Evolutionary conservation across 139 green algal genomes (phyloP).

Genomic region (Haematococcus lacustris): DNA sequence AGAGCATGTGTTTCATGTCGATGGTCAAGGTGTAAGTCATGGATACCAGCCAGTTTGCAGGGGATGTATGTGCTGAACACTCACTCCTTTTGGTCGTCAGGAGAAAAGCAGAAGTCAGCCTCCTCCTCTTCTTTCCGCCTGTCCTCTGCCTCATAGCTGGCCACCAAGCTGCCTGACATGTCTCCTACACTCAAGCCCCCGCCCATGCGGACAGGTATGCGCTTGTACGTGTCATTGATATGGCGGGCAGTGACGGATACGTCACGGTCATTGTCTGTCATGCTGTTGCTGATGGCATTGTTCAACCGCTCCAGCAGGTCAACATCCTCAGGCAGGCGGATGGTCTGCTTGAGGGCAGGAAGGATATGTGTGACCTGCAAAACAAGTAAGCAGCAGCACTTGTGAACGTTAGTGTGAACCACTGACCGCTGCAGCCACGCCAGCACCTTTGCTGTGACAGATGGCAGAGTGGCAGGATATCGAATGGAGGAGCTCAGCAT

Average conservation of each 20-base stretch:
- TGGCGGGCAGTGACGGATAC: slow-evolving; percentile 39
- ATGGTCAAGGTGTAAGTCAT: too few relatives aligned
- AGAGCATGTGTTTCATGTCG: too few relatives aligned
- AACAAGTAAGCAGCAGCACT: not conserved
- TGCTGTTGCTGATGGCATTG: slow-evolving; percentile 64
- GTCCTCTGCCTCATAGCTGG: slow-evolving; percentile 37
- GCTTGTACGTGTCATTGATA: slow-evolving; percentile 63
- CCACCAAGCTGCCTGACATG: not conserved
- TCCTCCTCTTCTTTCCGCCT: slow-evolving; percentile 41
- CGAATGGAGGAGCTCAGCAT: too few relatives aligned
- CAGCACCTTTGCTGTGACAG: not conserved
- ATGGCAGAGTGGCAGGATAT: not conserved
- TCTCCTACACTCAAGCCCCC: slow-evolving; percentile 12
- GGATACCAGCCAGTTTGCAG: not conserved
- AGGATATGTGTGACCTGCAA: slow-evolving; percentile 30
- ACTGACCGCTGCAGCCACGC: not conserved
- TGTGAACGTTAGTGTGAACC: not conserved
- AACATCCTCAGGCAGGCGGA: slow-evolving; percentile 64
- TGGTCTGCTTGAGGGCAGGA: slow-evolving; percentile 49
- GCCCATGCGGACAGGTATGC: slow-evolving; percentile 56
- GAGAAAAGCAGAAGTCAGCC: slow-evolving; percentile 24
- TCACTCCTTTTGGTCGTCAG: slow-evolving; percentile 32
- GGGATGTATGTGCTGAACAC: not conserved
- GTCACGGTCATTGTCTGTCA: slow-evolving; percentile 65
- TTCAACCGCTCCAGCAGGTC: slow-evolving; percentile 64